Conservation (phyloP, 495 filamentous ascomycete species). For the Penicilliopsis zonata region DNA sequence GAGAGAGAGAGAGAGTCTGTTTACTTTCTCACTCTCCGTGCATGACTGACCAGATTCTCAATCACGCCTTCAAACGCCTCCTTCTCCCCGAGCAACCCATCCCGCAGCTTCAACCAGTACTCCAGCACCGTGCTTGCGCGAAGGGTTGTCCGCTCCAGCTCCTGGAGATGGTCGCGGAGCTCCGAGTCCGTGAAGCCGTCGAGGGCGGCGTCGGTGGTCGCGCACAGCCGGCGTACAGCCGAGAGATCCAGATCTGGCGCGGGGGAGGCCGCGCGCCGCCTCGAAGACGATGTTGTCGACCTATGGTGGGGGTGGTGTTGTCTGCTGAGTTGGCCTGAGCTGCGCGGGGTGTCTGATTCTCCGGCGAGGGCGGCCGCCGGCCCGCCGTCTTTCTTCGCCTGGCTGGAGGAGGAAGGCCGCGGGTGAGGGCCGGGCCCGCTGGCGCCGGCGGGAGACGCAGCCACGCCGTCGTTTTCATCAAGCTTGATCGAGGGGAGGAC, state of each 20-base stretch:
- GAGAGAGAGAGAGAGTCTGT: background rate
- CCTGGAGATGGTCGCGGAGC: constrained; percentile 58
- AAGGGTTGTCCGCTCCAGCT: constrained; percentile 52
- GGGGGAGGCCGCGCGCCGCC: constrained; percentile 44
- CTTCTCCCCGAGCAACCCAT: constrained; percentile 77
- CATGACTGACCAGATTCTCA: constrained; percentile 94
- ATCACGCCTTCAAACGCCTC: constrained; percentile 97
- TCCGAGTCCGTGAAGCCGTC: constrained; percentile 64
- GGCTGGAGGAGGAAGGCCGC: constrained; percentile 34
- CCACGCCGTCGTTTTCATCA: too few species aligned
- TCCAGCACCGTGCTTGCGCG: constrained; percentile 67
- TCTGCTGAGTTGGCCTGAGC: constrained; percentile 34
- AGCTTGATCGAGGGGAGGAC: constrained; percentile 76
- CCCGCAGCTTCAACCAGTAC: constrained; percentile 78
- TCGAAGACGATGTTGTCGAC: constrained; percentile 20
- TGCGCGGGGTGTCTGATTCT: constrained; percentile 5
- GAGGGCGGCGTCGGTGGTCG: constrained; percentile 73
- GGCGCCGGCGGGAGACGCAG: too few species aligned
- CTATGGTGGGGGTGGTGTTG: too few species aligned
- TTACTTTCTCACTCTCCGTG: constrained; percentile 70
- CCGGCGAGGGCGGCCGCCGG: constrained; percentile 20
- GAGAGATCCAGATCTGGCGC: constrained; percentile 72
- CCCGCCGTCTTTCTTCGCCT: constrained; percentile 30
- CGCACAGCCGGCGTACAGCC: constrained; percentile 63
- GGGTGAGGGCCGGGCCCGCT: constrained; percentile 16